Conservation (phyloP, 1,139 yeast species). For the Meyerozyma elateridarum region DNA sequence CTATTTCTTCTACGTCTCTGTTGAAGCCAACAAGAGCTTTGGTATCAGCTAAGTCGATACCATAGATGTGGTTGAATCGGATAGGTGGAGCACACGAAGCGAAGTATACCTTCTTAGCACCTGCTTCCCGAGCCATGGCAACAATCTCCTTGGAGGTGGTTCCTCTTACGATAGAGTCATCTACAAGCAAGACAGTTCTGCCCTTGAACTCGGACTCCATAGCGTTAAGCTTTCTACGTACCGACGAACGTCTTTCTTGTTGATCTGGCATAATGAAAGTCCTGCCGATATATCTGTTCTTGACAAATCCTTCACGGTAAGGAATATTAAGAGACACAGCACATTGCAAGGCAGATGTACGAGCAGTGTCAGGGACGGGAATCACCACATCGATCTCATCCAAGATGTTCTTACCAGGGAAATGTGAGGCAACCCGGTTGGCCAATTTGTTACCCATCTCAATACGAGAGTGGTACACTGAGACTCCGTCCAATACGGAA, state of each 20-base stretch:
- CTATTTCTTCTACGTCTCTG: conserved; percentile 68
- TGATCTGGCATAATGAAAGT: conserved; percentile 99
- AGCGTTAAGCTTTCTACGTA: conserved; percentile 90
- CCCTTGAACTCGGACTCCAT: conserved; percentile 90
- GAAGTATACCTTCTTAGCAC: conserved; percentile 87
- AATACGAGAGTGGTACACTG: conserved; percentile 87
- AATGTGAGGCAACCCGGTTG: conserved; percentile 51
- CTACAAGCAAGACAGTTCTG: conserved; percentile 85
- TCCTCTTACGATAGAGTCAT: conserved; percentile 96
- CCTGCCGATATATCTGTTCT: conserved; percentile 94
- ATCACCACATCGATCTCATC: conserved; percentile 85
- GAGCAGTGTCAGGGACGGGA: conserved; percentile 96
- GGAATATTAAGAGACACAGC: conserved; percentile 78
- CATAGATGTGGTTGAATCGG: conserved; percentile 91
- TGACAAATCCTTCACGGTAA: conserved; percentile 95
- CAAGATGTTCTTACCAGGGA: conserved; percentile 45
- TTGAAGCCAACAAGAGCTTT: conserved; percentile 89
- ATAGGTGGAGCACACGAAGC: conserved; percentile 98
- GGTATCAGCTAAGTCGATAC: conserved; percentile 94
- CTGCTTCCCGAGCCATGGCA: conserved; percentile 96
- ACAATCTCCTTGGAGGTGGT: conserved; percentile 96
- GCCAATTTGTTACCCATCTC: conserved; percentile 95
- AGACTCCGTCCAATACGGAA: conserved; percentile 89
- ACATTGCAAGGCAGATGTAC: conserved; percentile 91
- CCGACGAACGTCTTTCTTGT: conserved; percentile 88